A percentile compares a stretch with the other conserved stretches of the same genome.
Conservation (phyloP, 495 filamentous ascomycete genomes). For the Xylaria bambusicola region DNA sequence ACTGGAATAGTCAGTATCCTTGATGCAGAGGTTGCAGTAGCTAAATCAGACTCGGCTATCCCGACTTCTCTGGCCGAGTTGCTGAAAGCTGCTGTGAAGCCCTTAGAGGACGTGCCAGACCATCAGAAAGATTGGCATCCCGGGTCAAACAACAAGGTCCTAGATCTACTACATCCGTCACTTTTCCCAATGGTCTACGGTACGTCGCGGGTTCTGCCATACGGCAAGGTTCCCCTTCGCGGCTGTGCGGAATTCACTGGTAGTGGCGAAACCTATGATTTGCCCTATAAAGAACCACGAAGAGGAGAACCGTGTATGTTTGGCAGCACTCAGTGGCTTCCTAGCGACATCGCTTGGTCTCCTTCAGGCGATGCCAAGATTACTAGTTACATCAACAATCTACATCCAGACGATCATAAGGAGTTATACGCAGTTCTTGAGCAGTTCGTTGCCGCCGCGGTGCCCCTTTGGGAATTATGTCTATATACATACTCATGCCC, state of each 20-base stretch:
- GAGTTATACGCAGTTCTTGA: conserved; percentile 56
- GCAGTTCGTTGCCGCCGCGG: conserved; percentile 44
- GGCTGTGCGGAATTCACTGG: conserved; percentile 44
- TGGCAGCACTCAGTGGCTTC: conserved; percentile 55
- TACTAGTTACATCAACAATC: conserved; percentile 66
- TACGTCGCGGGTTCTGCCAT: conserved; percentile 46
- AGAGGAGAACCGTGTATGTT: background rate
- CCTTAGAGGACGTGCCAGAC: conserved; percentile 48
- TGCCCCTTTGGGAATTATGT: conserved; percentile 29
- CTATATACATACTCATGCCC: too few relatives aligned
- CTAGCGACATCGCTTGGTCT: conserved; percentile 52
- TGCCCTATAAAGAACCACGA: background rate
- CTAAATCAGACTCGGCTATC: conserved; percentile 3
- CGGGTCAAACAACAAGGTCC: conserved; percentile 53
- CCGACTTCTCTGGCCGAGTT: conserved; percentile 17
- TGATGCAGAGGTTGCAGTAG: background rate
- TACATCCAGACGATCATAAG: conserved; percentile 51
- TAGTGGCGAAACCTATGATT: conserved; percentile 36
- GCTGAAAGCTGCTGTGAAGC: conserved; percentile 21
- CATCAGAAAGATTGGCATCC: conserved; percentile 61
- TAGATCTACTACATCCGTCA: conserved; percentile 64
- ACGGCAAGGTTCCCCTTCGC: conserved; percentile 40
- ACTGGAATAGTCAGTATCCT: background rate
- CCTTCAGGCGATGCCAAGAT: conserved; percentile 58
- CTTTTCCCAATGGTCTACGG: conserved; percentile 62